Evolutionary conservation across 2,329 filamentous ascomycete species (phyloP), one percentile per base, ranked within the genome.

Genomic region (Ophiostoma pallidulum): DNA sequence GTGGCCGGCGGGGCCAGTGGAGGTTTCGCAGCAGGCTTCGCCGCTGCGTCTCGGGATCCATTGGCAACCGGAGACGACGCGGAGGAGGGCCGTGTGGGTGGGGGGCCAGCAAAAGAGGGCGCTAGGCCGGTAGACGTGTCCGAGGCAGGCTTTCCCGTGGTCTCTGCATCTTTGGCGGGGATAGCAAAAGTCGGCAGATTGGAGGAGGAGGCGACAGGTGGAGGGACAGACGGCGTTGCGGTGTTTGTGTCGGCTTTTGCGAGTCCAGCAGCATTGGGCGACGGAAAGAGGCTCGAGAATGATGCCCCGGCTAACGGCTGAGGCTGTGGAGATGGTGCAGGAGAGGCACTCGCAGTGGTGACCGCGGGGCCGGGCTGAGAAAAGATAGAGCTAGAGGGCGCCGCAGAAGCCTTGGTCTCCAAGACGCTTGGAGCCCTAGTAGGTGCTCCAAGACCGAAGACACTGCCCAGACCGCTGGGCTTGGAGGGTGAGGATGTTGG

Each of bases 21-120:
- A 1, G 48, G 28, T 18, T 56, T 48, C 8, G 55, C 51, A 2
- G 49, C 42, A 12, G 36, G 18, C 16, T n/a, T n/a, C n/a, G n/a
- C 14, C 7, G 26, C 4, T 5, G 36, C 8, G 2, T 29, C 32
- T 36, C 10, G 24, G 24, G 24, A 28, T 28, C 6, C 24, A n/a
- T n/a, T n/a, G n/a, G n/a, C n/a, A n/a, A n/a, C 35, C 9, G 19
- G 36, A 38, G 20, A 38, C 18, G 36, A 8, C 4, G 10, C n/a
- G n/a, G n/a, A n/a, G n/a, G n/a, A n/a, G n/a, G n/a, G n/a, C n/a
- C n/a, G n/a, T n/a, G n/a, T n/a, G n/a, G n/a, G n/a, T n/a, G n/a
- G n/a, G n/a, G 24, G 24, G 24, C 24, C 24, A 28, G 5, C 24
- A 6, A 14, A 33, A 33, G 31, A 33, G 31, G 31, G 10, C 31